Evolutionary conservation across 2,329 filamentous ascomycete genomes (phyloP).

Genomic region (Fusarium concolor): DNA sequence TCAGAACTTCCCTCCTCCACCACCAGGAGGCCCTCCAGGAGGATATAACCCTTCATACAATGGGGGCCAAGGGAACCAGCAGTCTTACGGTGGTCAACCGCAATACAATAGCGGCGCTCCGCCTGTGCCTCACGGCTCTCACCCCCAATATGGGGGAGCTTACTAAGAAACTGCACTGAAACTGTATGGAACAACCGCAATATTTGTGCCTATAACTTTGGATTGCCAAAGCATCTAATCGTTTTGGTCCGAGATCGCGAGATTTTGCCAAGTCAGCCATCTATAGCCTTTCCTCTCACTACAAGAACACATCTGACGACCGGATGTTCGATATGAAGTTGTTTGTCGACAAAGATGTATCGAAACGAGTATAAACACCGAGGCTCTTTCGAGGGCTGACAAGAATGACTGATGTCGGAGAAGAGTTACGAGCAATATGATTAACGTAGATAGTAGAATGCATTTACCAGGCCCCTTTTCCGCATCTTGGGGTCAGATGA

Average conservation of each 20-base stretch:
- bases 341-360: slow-evolving; percentile 18
- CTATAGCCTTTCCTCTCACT: slow-evolving; percentile 28
- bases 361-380: slow-evolving; percentile 29
- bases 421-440: slow-evolving; percentile 39
- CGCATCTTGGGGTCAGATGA: slow-evolving; percentile 31
- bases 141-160: slow-evolving; percentile 46
- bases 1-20: slow-evolving; percentile 44
- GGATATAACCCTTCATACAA: slow-evolving; percentile 49
- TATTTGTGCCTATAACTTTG: slow-evolving; percentile 5
- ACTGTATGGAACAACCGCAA: slow-evolving; percentile 5
- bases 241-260: slow-evolving; percentile 28
- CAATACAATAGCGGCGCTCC: slow-evolving; percentile 45
- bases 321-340: slow-evolving; percentile 23
- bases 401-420: slow-evolving; percentile 34
- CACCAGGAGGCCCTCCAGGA: slow-evolving; percentile 32
- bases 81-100: slow-evolving; percentile 47
- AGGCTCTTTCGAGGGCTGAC: slow-evolving; percentile 24
- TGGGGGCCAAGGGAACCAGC: slow-evolving; percentile 45
- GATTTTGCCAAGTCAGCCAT: slow-evolving; percentile 18
- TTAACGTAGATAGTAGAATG: slow-evolving; percentile 49
- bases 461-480: slow-evolving; percentile 36
- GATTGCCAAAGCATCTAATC: slow-evolving; percentile 5
- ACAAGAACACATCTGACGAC: slow-evolving; percentile 13
- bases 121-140: slow-evolving; percentile 50
- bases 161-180: slow-evolving; percentile 35